phyloP scores from a whole-genome alignment of 345 rosid genomes.

The Gossypium australe region DNA sequence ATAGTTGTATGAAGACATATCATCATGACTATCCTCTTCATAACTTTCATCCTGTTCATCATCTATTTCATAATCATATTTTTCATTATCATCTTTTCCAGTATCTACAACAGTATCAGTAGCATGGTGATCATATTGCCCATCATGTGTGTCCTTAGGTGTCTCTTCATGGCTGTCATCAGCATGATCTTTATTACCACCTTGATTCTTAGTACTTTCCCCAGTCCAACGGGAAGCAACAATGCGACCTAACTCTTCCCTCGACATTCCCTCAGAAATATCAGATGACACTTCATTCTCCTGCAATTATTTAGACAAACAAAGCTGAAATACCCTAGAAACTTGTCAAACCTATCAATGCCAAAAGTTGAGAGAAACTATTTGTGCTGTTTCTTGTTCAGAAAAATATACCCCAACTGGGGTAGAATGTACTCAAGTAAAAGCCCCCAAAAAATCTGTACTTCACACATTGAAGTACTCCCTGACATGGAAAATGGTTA shows the following conservation, averaged over 20 bases:
- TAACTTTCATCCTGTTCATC: slow-evolving; percentile 41
- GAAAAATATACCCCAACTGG: neutral
- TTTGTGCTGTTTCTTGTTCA: neutral
- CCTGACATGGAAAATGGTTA: neutral
- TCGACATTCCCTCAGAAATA: slow-evolving; percentile 63
- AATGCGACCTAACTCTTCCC: slow-evolving; percentile 86
- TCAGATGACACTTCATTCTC: slow-evolving; percentile 35
- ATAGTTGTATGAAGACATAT: slow-evolving; percentile 45
- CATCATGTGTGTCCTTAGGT: slow-evolving; percentile 38
- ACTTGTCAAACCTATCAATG: slow-evolving; percentile 12
- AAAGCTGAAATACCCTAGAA: slow-evolving; percentile 1
- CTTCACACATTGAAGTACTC: neutral
- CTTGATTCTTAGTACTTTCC: slow-evolving; percentile 47
- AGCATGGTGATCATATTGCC: slow-evolving; percentile 55
- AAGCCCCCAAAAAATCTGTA: neutral
- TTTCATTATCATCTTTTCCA: slow-evolving; percentile 32
- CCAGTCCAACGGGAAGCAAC: slow-evolving; percentile 99
- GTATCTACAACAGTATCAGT: slow-evolving; percentile 60
- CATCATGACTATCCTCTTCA: slow-evolving; percentile 49
- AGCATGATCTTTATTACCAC: slow-evolving; percentile 24
- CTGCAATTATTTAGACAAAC: slow-evolving; percentile 24
- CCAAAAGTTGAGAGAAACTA: slow-evolving; percentile 9
- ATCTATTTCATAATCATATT: slow-evolving; percentile 43
- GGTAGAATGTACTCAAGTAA: neutral
- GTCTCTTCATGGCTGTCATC: slow-evolving; percentile 46